These are phyloP conservation scores for Chlorella sp. DNA, from an alignment of 139 green algal species.

Conservation along the genomic window DNA sequence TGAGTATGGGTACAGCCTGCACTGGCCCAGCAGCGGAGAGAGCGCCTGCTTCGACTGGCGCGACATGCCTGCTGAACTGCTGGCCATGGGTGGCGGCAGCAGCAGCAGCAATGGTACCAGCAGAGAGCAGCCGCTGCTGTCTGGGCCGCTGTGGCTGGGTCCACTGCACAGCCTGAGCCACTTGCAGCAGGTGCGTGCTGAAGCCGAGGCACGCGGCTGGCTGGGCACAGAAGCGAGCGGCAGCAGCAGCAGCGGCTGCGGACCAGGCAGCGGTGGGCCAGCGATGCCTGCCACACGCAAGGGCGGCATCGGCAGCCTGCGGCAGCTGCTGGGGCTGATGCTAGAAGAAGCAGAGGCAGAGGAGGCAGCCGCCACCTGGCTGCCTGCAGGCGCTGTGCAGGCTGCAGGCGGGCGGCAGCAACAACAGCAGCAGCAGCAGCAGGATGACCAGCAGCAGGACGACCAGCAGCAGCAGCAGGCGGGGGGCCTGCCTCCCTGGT, in stretches of 20 bases:
- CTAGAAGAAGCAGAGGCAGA: conserved; percentile 10
- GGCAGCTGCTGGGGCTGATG: conserved; percentile 14
- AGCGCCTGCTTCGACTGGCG: not conserved
- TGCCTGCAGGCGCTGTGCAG: not conserved
- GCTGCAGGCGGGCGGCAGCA: not conserved
- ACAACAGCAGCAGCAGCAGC: not conserved
- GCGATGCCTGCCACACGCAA: not conserved
- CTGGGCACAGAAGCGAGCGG: not conserved
- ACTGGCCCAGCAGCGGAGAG: conserved; percentile 20
- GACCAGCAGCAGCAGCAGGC: not conserved
- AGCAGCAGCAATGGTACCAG: not conserved
- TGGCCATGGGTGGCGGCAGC: not conserved
- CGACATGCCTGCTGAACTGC: not conserved
- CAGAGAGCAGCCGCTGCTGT: not conserved
- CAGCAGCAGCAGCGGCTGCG: not conserved
- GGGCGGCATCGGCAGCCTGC: conserved; percentile 8
- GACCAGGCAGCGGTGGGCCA: not conserved
- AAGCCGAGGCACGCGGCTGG: conserved; percentile 12
- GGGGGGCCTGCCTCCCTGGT: conserved; percentile 6
- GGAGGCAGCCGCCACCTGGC: not conserved
- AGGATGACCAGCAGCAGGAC: not conserved
- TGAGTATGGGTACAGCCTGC: not conserved
- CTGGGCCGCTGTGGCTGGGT: conserved; percentile 19
- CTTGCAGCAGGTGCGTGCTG: not conserved
- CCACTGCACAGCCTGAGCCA: conserved; percentile 13